A percentile compares a stretch with the other conserved stretches of the same genome.
phyloP scores from a whole-genome alignment of 2,329 filamentous ascomycete species.

The Claviceps sorghi region DNA sequence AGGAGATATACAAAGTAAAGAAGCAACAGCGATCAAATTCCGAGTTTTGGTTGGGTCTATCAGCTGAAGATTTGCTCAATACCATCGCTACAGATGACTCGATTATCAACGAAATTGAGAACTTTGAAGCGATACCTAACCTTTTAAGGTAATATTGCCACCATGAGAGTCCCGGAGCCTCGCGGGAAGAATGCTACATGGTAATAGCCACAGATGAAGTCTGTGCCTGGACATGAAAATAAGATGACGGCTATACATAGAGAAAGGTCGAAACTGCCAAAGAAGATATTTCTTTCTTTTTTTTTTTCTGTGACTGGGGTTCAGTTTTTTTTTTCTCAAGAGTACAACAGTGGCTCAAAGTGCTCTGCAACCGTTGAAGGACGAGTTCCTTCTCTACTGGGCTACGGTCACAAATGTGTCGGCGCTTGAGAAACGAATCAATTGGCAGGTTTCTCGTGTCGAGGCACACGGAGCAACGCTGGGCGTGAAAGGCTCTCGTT shows the following conservation, averaged over 20 bases:
- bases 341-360: not conserved
- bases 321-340: not conserved
- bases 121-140: conserved; percentile 10
- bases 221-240: not conserved
- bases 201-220: not conserved
- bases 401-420: not conserved
- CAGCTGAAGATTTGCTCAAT: conserved; percentile 39
- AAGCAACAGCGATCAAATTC: conserved; percentile 39
- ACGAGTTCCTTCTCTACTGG: not conserved
- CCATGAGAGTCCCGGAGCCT: not conserved
- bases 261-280: not conserved
- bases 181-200: not conserved
- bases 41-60: conserved; percentile 39
- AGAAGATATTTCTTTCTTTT: too few relatives aligned
- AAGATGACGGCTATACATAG: not conserved
- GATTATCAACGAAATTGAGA: conserved; percentile 44
- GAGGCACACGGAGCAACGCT: not conserved
- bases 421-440: not conserved
- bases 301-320: not conserved
- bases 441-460: not conserved
- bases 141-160: conserved; percentile 7
- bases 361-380: not conserved
- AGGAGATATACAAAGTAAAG: conserved; percentile 52
- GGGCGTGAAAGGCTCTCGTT: not conserved
- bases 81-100: conserved; percentile 42